These are phyloP conservation scores for Cyberlindnera petersonii DNA, from an alignment of 805 yeast genomes.

Conservation along the genomic window DNA sequence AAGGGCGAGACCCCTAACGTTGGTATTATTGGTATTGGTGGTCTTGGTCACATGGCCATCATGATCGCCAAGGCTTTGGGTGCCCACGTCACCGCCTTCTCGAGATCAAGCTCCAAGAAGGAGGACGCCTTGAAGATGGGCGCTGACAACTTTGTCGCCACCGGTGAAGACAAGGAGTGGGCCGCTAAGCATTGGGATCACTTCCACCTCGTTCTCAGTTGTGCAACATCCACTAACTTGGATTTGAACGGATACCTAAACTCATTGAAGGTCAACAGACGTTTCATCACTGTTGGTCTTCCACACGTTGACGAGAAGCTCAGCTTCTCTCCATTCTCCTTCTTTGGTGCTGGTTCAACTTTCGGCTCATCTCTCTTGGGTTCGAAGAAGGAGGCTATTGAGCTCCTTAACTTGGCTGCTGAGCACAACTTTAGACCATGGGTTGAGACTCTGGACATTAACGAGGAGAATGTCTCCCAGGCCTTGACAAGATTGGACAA, in stretches of 20 bases:
- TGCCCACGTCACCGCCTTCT: constrained; percentile 54
- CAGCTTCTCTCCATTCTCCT: constrained; percentile 45
- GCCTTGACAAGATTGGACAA: constrained; percentile 51
- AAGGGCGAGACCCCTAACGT: constrained; percentile 34
- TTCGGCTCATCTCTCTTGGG: constrained; percentile 61
- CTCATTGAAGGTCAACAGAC: constrained; percentile 53
- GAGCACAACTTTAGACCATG: constrained; percentile 56
- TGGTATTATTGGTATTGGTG: constrained; percentile 55
- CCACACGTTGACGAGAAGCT: constrained; percentile 45
- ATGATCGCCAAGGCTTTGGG: constrained; percentile 58
- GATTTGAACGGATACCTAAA: constrained; percentile 45
- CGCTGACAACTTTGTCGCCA: constrained; percentile 52
- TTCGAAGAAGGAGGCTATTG: constrained; percentile 58
- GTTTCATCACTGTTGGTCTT: constrained; percentile 62
- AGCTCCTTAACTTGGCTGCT: constrained; percentile 62
- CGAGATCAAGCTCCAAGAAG: constrained; percentile 46
- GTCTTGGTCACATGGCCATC: constrained; percentile 54
- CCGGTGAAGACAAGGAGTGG: constrained; percentile 46
- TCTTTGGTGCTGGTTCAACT: constrained; percentile 45
- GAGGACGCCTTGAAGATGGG: constrained; percentile 48
- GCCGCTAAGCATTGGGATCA: constrained; percentile 27
- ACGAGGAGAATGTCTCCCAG: constrained; percentile 47
- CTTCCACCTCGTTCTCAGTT: constrained; percentile 46
- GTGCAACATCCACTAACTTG: constrained; percentile 46
- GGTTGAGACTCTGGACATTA: constrained; percentile 56